These are phyloP conservation scores for Viola pubescens DNA, from an alignment of 441 rosid genomes.

Conservation along the genomic window DNA sequence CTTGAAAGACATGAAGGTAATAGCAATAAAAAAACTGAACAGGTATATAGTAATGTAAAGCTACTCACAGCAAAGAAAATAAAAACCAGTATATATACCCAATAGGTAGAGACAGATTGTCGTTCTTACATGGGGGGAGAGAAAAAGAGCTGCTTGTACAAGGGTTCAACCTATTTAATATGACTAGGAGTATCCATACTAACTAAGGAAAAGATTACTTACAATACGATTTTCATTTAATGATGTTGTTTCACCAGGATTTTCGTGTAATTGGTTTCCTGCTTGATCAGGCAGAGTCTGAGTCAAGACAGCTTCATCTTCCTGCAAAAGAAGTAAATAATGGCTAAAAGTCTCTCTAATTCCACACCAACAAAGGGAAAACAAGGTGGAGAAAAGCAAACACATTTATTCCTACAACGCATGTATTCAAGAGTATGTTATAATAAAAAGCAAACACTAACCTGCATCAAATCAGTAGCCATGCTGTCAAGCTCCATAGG, in stretches of 20 bases:
- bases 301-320: slow-evolving; percentile 28
- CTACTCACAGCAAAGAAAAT: not conserved
- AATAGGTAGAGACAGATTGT: not conserved
- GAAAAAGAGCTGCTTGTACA: too few species aligned
- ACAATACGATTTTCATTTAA: slow-evolving; percentile 24
- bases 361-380: not conserved
- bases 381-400: not conserved
- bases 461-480: slow-evolving; percentile 49
- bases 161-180: too few species aligned
- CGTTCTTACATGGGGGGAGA: too few species aligned
- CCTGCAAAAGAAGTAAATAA: slow-evolving; percentile 26
- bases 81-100: not conserved
- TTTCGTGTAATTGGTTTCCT: slow-evolving; percentile 21
- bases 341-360: not conserved
- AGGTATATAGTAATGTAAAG: not conserved
- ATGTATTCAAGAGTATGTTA: not conserved
- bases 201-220: slow-evolving; percentile 12
- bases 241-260: slow-evolving; percentile 24
- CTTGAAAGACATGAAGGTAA: not conserved
- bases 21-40: not conserved
- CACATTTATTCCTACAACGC: not conserved
- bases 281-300: slow-evolving; percentile 29
- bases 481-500: slow-evolving; percentile 34
- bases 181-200: not conserved
- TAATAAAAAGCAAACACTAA: slow-evolving; percentile 7